Conservation (phyloP, 495 filamentous ascomycete genomes). For the Staphylotrichum longicolle region DNA sequence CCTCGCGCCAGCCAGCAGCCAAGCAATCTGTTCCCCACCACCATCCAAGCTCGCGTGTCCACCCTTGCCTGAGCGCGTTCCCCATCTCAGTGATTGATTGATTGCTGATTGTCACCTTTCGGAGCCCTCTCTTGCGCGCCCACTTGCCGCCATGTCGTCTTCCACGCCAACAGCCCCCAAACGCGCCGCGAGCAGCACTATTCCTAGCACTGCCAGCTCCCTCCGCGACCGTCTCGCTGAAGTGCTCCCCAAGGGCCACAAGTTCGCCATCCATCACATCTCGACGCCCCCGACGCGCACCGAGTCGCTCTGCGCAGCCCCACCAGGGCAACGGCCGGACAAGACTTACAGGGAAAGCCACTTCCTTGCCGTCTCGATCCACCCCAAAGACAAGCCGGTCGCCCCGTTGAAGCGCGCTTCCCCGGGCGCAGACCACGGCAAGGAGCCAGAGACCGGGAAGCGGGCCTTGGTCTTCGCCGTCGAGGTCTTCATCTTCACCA, state of each 20-base stretch:
- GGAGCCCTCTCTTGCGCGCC: neutral
- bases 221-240: slow-evolving; percentile 60
- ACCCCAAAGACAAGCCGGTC: slow-evolving; percentile 18
- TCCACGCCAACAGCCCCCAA: slow-evolving; percentile 20
- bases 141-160: slow-evolving; percentile 20
- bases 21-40: neutral
- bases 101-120: neutral
- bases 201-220: slow-evolving; percentile 6
- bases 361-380: slow-evolving; percentile 73
- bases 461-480: slow-evolving; percentile 50
- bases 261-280: slow-evolving; percentile 77
- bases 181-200: slow-evolving; percentile 12
- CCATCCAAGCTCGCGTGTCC: neutral
- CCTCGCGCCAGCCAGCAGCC: neutral
- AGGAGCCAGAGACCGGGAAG: slow-evolving; percentile 15
- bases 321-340: slow-evolving; percentile 65
- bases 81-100: no score
- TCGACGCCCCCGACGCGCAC: slow-evolving; percentile 77
- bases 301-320: slow-evolving; percentile 72
- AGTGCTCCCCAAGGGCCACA: slow-evolving; percentile 65
- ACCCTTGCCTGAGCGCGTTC: no score
- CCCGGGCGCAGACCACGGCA: slow-evolving; percentile 32
- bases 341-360: slow-evolving; percentile 84
- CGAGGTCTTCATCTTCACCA: slow-evolving; percentile 67
- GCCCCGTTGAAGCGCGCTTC: slow-evolving; percentile 27